These are phyloP conservation scores for Neurospora sp. DNA, from an alignment of 495 filamentous ascomycete species.

Conservation along the genomic window DNA sequence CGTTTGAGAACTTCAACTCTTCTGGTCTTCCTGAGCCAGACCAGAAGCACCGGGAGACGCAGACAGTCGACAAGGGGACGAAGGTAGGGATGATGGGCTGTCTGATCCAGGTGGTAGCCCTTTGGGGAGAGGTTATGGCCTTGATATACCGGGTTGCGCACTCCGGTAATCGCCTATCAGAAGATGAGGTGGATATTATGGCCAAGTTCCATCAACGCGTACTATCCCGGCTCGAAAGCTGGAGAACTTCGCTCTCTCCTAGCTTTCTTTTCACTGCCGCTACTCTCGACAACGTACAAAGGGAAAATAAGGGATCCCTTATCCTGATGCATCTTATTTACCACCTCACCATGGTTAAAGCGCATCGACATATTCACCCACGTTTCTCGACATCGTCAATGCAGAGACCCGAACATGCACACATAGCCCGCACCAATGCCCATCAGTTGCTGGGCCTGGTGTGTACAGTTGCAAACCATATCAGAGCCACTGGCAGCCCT, in stretches of 20 bases:
- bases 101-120: constrained; percentile 47
- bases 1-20: constrained; percentile 4
- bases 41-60: background rate
- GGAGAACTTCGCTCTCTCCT: constrained; percentile 33
- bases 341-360: constrained; percentile 48
- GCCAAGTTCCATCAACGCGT: constrained; percentile 41
- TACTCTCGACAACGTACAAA: constrained; percentile 36
- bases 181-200: constrained; percentile 17
- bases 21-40: background rate
- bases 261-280: constrained; percentile 34
- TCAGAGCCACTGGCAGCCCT: background rate
- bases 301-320: constrained; percentile 32
- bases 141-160: constrained; percentile 46
- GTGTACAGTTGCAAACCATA: constrained; percentile 9
- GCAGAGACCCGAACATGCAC: constrained; percentile 11
- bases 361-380: constrained; percentile 45
- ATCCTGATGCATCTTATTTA: constrained; percentile 53
- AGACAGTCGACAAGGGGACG: background rate
- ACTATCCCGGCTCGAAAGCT: constrained; percentile 43
- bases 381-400: constrained; percentile 2
- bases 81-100: constrained; percentile 47
- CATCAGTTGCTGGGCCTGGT: constrained; percentile 12
- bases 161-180: constrained; percentile 18
- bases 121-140: constrained; percentile 55
- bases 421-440: background rate